Conservation (phyloP, 192 early-diverging fungal genomes). For the Coemansia sp. region DNA sequence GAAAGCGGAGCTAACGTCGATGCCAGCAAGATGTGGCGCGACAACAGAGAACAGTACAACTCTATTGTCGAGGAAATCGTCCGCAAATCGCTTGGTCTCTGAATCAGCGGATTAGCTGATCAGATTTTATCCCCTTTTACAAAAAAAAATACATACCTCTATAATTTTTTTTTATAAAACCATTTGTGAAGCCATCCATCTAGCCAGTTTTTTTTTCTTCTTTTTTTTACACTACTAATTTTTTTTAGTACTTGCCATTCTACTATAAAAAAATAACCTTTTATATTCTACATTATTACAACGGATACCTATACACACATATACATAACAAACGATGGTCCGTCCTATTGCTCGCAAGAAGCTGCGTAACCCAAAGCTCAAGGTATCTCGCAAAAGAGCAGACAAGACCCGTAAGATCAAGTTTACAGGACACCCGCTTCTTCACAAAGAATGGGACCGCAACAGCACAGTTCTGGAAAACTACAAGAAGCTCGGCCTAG, state of each 20-base stretch:
- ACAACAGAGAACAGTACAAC: constrained; percentile 80
- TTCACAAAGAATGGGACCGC: constrained; percentile 71
- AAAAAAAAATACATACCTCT: not conserved
- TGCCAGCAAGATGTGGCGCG: constrained; percentile 95
- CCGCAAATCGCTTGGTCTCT: constrained; percentile 75
- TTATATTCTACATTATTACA: not conserved
- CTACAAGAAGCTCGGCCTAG: constrained; percentile 70
- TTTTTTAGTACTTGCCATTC: constrained; percentile 3
- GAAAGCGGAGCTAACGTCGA: constrained; percentile 99
- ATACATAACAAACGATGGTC: constrained; percentile 54
- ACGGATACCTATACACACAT: not conserved
- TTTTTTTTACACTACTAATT: constrained; percentile 8
- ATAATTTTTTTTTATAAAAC: too few species aligned
- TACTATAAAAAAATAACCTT: not conserved
- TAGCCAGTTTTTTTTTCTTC: constrained; percentile 17
- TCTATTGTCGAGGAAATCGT: constrained; percentile 77
- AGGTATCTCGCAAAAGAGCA: constrained; percentile 62
- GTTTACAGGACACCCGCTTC: constrained; percentile 60
- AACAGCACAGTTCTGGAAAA: constrained; percentile 68
- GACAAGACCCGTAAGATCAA: constrained; percentile 64
- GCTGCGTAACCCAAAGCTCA: constrained; percentile 61
- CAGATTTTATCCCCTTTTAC: not conserved
- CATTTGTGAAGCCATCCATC: too few species aligned
- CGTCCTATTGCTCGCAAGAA: constrained; percentile 68
- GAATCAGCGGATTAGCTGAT: not conserved